phyloP scores from a whole-genome alignment of 352 stramenopile genomes.

The Globisporangium alternatum region DNA sequence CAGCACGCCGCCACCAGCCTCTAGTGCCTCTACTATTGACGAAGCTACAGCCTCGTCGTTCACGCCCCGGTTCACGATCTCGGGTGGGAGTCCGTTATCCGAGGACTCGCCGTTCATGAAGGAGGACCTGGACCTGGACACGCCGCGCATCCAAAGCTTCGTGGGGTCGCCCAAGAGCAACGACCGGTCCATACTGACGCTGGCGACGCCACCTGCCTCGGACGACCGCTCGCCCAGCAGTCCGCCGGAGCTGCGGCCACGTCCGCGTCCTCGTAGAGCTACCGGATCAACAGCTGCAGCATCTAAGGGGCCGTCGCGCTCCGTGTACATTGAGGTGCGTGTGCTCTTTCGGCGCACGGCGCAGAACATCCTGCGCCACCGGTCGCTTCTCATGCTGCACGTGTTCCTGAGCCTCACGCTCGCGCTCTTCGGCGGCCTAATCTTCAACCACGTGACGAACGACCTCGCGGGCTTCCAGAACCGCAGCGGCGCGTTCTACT shows the following conservation, averaged over 20 bases:
- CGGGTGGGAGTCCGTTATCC: conserved; percentile 26
- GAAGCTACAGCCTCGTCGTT: conserved; percentile 12
- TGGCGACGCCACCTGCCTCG: conserved; percentile 19
- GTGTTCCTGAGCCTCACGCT: conserved; percentile 55
- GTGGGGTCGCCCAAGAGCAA: conserved; percentile 24
- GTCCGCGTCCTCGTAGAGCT: neutral
- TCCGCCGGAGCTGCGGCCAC: conserved; percentile 19
- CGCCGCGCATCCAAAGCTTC: conserved; percentile 35
- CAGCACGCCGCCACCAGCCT: conserved; percentile 14
- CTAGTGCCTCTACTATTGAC: neutral
- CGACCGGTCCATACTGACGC: neutral
- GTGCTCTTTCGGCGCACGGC: conserved; percentile 68
- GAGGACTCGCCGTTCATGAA: conserved; percentile 64
- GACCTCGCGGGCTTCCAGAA: conserved; percentile 85
- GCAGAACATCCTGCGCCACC: conserved; percentile 73
- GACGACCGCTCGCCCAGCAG: conserved; percentile 25
- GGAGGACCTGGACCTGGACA: conserved; percentile 42
- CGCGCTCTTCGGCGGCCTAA: conserved; percentile 60
- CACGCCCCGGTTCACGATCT: conserved; percentile 26
- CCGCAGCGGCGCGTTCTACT: conserved; percentile 81
- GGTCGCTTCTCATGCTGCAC: conserved; percentile 66
- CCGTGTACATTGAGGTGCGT: conserved; percentile 54
- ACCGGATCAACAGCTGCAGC: neutral
- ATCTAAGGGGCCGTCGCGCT: conserved; percentile 26
- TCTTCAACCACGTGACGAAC: conserved; percentile 82